Percentiles rank a stretch among this genome's conserved stretches.
Conservation (phyloP, 2,329 filamentous ascomycete genomes). For the Plectosphaerella sp. region DNA sequence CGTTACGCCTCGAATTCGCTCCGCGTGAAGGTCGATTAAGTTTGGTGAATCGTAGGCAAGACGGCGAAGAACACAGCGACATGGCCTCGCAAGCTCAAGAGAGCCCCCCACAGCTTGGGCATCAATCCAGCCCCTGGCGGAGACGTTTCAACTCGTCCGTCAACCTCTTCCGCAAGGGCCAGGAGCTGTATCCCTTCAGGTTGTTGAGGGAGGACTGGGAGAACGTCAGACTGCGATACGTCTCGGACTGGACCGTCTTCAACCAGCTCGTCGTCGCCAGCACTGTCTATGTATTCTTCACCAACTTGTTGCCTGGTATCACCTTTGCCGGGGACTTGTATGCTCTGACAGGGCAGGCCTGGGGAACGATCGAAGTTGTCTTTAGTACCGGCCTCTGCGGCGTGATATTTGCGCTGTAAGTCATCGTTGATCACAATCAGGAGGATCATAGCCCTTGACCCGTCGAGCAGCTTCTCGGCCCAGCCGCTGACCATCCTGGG, state of each 20-base stretch:
- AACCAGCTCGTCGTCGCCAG: slow-evolving; percentile 62
- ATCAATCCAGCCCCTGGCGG: no score
- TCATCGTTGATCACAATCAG: not conserved
- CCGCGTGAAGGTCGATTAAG: no score
- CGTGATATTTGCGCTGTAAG: slow-evolving; percentile 56
- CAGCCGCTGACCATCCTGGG: slow-evolving; percentile 63
- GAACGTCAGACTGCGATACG: slow-evolving; percentile 41
- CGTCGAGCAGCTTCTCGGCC: slow-evolving; percentile 38
- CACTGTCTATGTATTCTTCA: slow-evolving; percentile 63
- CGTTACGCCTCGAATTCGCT: no score
- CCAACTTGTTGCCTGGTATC: slow-evolving; percentile 61
- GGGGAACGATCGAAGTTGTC: slow-evolving; percentile 64
- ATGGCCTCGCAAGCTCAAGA: not conserved
- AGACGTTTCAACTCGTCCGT: no score
- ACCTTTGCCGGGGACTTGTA: slow-evolving; percentile 64
- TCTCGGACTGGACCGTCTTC: slow-evolving; percentile 53
- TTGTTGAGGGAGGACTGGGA: slow-evolving; percentile 43
- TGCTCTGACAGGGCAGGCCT: slow-evolving; percentile 55
- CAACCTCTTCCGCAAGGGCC: slow-evolving; percentile 24
- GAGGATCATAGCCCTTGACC: not conserved
- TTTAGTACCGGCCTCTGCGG: slow-evolving; percentile 63
- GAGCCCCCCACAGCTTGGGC: no score
- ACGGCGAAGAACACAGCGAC: not conserved
- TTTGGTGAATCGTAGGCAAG: not conserved
- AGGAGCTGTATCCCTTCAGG: slow-evolving; percentile 46